phyloP scores from a whole-genome alignment of 2,329 filamentous ascomycete genomes.

The Pseudogymnoascus sp. region DNA sequence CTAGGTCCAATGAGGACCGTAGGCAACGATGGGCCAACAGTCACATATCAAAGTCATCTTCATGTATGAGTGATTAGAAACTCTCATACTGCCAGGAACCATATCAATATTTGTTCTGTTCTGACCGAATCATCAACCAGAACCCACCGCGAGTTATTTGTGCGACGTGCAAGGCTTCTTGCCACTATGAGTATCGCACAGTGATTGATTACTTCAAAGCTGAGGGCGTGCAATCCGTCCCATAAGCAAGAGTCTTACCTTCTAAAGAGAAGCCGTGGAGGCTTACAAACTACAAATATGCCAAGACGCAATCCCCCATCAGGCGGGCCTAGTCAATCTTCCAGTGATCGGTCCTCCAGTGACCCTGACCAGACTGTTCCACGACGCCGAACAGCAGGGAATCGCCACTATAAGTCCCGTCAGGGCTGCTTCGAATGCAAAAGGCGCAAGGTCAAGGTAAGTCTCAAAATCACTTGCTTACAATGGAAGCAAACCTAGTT shows the following conservation, averaged over 20 bases:
- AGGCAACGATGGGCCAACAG: neutral
- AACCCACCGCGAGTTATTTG: too few species aligned
- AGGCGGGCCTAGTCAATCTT: neutral
- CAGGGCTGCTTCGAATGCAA: conserved; percentile 7
- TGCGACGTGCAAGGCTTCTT: too few species aligned
- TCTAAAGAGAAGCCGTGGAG: neutral
- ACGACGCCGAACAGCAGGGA: neutral
- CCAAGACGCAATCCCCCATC: neutral
- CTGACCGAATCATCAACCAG: neutral
- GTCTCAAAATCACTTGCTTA: neutral
- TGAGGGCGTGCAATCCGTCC: neutral
- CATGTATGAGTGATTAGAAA: neutral
- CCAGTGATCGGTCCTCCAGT: neutral
- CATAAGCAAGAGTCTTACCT: neutral
- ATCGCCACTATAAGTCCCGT: conserved; percentile 11
- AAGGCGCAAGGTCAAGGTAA: conserved; percentile 6
- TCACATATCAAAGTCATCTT: neutral
- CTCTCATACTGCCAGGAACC: neutral
- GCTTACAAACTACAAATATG: neutral
- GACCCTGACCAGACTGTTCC: neutral
- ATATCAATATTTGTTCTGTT: neutral
- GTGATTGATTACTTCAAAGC: neutral
- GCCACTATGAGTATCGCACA: neutral
- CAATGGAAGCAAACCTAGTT: neutral
- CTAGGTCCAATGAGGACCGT: neutral